Percentiles rank a stretch among this genome's conserved stretches.
These are phyloP conservation scores for Cryptococcus sp. DNA, from an alignment of 1,284 basidiomycete genomes.

Conservation along the genomic window DNA sequence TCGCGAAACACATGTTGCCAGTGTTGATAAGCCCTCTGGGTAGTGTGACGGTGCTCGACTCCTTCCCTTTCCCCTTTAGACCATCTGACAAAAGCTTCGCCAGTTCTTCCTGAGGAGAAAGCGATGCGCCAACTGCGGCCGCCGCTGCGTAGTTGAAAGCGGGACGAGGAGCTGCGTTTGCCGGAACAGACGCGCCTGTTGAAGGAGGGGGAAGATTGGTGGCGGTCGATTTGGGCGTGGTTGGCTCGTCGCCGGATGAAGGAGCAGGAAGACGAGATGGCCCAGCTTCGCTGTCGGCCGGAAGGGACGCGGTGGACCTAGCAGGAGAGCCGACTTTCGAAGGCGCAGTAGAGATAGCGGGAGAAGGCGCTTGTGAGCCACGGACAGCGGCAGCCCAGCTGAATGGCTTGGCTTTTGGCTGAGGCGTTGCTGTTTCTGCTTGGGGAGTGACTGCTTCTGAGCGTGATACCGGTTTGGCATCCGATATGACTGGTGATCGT, in stretches of 20 bases:
- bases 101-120: slow-evolving; percentile 62
- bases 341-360: slow-evolving; percentile 21
- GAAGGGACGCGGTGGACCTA: slow-evolving; percentile 27
- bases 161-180: slow-evolving; percentile 28
- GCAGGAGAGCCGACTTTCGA: slow-evolving; percentile 33
- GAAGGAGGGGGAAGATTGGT: slow-evolving; percentile 68
- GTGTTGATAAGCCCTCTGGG: slow-evolving; percentile 89
- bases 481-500: not conserved
- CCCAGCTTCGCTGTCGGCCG: slow-evolving; percentile 16
- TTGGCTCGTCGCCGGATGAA: slow-evolving; percentile 3
- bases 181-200: slow-evolving; percentile 35
- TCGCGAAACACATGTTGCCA: slow-evolving; percentile 98
- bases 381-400: slow-evolving; percentile 77
- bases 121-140: slow-evolving; percentile 53
- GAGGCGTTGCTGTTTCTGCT: slow-evolving; percentile 34
- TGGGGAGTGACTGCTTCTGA: slow-evolving; percentile 4
- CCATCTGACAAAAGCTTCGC: slow-evolving; percentile 62
- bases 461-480: not conserved
- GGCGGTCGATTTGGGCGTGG: slow-evolving; percentile 51
- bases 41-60: slow-evolving; percentile 48
- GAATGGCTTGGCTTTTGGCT: slow-evolving; percentile 55
- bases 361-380: slow-evolving; percentile 21
- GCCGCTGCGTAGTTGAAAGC: slow-evolving; percentile 49
- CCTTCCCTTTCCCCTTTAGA: slow-evolving; percentile 33
- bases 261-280: slow-evolving; percentile 10